phyloP scores from a whole-genome alignment of 2,329 filamentous ascomycete species.

The Aspergillus sp. region DNA sequence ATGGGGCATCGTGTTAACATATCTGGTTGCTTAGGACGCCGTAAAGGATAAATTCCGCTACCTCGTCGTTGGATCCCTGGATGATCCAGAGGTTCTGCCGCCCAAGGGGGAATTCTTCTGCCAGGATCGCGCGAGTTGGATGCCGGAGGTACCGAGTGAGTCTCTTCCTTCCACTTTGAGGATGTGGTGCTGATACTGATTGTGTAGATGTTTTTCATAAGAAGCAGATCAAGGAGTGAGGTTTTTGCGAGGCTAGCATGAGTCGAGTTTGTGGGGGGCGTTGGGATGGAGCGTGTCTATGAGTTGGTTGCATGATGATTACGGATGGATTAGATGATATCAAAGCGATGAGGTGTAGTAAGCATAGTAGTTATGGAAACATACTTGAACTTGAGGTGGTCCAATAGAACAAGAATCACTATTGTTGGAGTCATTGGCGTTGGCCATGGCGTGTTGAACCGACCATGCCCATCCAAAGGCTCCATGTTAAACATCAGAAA shows the following conservation, averaged over 20 bases:
- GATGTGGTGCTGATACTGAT: constrained; percentile 11
- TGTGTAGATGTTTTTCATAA: constrained; percentile 52
- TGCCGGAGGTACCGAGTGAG: constrained; percentile 54
- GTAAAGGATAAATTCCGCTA: constrained; percentile 44
- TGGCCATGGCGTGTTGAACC: too few relatives aligned
- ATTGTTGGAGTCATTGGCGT: too few relatives aligned
- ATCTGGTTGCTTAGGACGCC: constrained; percentile 26
- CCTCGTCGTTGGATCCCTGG: constrained; percentile 56
- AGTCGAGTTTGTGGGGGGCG: background rate
- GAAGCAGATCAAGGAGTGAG: constrained; percentile 49
- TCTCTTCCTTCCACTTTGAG: constrained; percentile 1
- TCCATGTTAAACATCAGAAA: too few relatives aligned
- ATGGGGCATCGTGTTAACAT: background rate
- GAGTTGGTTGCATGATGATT: too few relatives aligned
- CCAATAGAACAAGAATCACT: too few relatives aligned
- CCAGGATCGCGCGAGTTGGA: constrained; percentile 53
- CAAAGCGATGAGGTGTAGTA: too few relatives aligned
- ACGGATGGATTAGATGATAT: too few relatives aligned
- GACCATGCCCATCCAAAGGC: too few relatives aligned
- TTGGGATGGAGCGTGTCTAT: too few relatives aligned
- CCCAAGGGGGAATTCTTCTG: constrained; percentile 63
- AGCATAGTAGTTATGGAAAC: too few relatives aligned
- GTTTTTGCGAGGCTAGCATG: background rate
- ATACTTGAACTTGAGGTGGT: too few relatives aligned
- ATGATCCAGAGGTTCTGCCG: constrained; percentile 53